Evolutionary conservation across 2,329 filamentous ascomycete species (phyloP).

Genomic region (Diplodia intermedia): DNA sequence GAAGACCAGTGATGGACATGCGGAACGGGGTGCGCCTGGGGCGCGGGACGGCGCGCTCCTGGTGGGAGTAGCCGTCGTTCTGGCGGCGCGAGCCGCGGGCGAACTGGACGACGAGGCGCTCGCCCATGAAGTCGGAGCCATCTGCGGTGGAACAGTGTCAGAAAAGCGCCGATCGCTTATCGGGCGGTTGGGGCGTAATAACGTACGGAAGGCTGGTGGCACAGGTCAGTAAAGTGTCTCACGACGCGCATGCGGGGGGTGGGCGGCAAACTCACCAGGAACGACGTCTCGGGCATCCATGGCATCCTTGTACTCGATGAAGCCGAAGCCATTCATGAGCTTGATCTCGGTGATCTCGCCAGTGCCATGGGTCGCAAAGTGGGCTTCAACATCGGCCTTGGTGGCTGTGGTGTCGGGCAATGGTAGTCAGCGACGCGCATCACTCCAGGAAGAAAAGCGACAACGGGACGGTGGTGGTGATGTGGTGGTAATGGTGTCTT

Average conservation of each 20-base stretch:
- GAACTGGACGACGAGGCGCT: conserved; percentile 97
- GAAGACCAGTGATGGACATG: conserved; percentile 97
- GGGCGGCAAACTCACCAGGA: conserved; percentile 72
- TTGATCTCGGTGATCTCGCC: conserved; percentile 99
- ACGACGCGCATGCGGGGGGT: conserved; percentile 32
- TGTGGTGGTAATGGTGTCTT: conserved; percentile 4
- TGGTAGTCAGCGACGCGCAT: conserved; percentile 54
- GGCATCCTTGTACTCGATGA: conserved; percentile 98
- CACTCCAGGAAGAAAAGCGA: conserved; percentile 33
- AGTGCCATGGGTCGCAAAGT: conserved; percentile 94
- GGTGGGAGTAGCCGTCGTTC: conserved; percentile 67
- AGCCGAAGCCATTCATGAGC: conserved; percentile 99
- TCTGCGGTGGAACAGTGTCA: conserved; percentile 61
- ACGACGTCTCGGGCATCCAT: conserved; percentile 99
- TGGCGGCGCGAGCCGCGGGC: conserved; percentile 82
- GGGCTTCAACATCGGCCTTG: conserved; percentile 94
- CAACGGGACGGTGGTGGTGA: conserved; percentile 15
- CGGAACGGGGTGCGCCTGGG: conserved; percentile 93
- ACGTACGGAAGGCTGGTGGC: conserved; percentile 62
- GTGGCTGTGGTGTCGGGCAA: conserved; percentile 70
- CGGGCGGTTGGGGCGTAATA: conserved; percentile 38
- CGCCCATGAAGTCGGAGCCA: conserved; percentile 97
- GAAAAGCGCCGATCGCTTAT: conserved; percentile 28
- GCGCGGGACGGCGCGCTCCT: conserved; percentile 74
- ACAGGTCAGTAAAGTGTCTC: conserved; percentile 39